These are phyloP conservation scores for Blastobotrys raffinosifermentans DNA, from an alignment of 1,139 yeast species.

Conservation along the genomic window DNA sequence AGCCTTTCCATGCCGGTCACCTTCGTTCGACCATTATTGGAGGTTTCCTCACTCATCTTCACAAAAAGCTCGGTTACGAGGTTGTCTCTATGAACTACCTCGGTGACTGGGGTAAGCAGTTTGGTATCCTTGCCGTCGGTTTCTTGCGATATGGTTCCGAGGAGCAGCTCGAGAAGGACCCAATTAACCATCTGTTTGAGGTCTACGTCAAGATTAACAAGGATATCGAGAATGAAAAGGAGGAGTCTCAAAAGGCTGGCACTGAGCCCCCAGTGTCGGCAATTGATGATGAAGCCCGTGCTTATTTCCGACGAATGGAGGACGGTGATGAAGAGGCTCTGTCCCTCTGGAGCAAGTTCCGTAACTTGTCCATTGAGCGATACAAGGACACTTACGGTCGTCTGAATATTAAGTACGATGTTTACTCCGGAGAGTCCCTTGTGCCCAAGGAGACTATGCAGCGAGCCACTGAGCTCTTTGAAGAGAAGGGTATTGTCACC, in stretches of 20 bases:
- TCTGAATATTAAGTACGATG: slow-evolving; percentile 80
- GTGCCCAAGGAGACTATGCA: slow-evolving; percentile 72
- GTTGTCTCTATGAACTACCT: slow-evolving; percentile 87
- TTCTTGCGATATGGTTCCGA: slow-evolving; percentile 80
- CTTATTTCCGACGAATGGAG: slow-evolving; percentile 87
- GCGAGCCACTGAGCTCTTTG: slow-evolving; percentile 55
- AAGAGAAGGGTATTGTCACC: slow-evolving; percentile 64
- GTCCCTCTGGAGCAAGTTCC: slow-evolving; percentile 77
- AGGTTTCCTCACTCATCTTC: slow-evolving; percentile 87
- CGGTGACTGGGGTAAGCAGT: slow-evolving; percentile 99
- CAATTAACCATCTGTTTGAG: slow-evolving; percentile 90
- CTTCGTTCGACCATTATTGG: slow-evolving; percentile 97
- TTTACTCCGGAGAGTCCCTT: slow-evolving; percentile 94
- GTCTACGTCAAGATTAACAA: slow-evolving; percentile 86
- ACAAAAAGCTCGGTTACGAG: slow-evolving; percentile 86
- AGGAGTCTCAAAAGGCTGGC: slow-evolving; percentile 38
- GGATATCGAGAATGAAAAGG: slow-evolving; percentile 75
- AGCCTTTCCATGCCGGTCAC: slow-evolving; percentile 99
- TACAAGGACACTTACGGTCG: slow-evolving; percentile 87
- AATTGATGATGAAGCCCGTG: slow-evolving; percentile 81
- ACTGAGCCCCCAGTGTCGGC: slow-evolving; percentile 25
- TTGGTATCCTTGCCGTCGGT: slow-evolving; percentile 93
- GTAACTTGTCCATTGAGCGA: slow-evolving; percentile 80
- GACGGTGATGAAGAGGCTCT: slow-evolving; percentile 83
- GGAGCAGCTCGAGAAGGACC: slow-evolving; percentile 64